These are phyloP conservation scores for Ceratobasidium sp. DNA, from an alignment of 1,284 basidiomycete genomes.

Conservation along the genomic window DNA sequence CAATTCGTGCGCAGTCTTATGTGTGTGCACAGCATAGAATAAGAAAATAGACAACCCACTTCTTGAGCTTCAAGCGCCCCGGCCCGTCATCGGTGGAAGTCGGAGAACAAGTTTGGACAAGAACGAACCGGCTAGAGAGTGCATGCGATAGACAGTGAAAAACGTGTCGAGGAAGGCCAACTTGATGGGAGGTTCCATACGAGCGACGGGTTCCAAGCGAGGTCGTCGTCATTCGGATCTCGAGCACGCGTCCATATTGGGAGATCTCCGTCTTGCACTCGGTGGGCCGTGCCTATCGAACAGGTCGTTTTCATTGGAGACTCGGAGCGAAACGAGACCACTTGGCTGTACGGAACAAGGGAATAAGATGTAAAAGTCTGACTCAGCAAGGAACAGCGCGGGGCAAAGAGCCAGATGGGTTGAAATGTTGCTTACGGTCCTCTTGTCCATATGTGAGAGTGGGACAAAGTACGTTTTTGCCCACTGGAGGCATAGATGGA, in stretches of 20 bases:
- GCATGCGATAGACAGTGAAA: neutral
- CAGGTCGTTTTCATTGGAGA: neutral
- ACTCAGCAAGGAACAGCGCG: neutral
- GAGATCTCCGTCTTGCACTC: neutral
- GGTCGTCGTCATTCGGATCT: neutral
- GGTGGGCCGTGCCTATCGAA: neutral
- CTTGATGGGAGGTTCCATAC: neutral
- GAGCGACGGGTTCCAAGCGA: neutral
- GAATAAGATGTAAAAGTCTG: neutral
- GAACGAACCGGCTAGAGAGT: neutral
- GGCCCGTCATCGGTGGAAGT: neutral
- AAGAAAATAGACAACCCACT: no score
- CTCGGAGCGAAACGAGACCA: neutral
- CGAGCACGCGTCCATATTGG: neutral
- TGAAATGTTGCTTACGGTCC: neutral
- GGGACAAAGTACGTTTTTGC: neutral
- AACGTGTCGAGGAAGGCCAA: no score
- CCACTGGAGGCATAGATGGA: neutral
- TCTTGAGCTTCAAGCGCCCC: neutral
- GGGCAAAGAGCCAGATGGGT: neutral
- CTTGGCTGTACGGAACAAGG: neutral
- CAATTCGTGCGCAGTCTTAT: no score
- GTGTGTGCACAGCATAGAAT: no score
- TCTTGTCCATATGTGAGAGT: neutral
- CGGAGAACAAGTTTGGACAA: neutral